Evolutionary conservation across 1,139 yeast genomes (phyloP).

Genomic region (Candida sp.): DNA sequence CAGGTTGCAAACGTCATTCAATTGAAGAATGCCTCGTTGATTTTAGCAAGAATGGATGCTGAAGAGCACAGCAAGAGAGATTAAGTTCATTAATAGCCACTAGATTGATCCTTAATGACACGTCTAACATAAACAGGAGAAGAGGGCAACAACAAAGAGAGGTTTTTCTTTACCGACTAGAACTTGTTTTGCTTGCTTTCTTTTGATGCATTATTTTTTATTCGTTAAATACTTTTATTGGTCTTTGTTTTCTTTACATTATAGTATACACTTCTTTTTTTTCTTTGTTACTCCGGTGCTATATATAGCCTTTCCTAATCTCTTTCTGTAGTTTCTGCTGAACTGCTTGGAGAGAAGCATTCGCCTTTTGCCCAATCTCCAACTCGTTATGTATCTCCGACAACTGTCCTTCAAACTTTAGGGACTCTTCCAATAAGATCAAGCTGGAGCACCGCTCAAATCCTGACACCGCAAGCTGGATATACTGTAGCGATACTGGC

Average conservation of each 20-base stretch:
- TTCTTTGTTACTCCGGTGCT: background rate
- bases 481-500: conserved; percentile 32
- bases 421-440: conserved; percentile 32
- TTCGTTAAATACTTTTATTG: background rate
- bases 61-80: conserved; percentile 37
- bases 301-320: conserved; percentile 4
- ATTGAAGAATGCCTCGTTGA: conserved; percentile 81
- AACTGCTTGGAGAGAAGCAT: background rate
- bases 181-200: background rate
- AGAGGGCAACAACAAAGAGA: background rate
- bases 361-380: background rate
- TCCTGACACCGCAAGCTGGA: conserved; percentile 48
- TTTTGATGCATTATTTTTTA: conserved; percentile 1
- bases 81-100: background rate
- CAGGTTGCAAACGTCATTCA: conserved; percentile 92
- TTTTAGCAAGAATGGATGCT: conserved; percentile 83
- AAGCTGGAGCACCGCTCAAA: conserved; percentile 37
- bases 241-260: background rate
- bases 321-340: conserved; percentile 20
- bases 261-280: background rate
- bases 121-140: background rate
- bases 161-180: background rate
- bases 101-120: background rate
- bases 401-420: conserved; percentile 38
- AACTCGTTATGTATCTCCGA: conserved; percentile 21